phyloP scores from a whole-genome alignment of 2,329 filamentous ascomycete species.

The Aspergillus amoenus region DNA sequence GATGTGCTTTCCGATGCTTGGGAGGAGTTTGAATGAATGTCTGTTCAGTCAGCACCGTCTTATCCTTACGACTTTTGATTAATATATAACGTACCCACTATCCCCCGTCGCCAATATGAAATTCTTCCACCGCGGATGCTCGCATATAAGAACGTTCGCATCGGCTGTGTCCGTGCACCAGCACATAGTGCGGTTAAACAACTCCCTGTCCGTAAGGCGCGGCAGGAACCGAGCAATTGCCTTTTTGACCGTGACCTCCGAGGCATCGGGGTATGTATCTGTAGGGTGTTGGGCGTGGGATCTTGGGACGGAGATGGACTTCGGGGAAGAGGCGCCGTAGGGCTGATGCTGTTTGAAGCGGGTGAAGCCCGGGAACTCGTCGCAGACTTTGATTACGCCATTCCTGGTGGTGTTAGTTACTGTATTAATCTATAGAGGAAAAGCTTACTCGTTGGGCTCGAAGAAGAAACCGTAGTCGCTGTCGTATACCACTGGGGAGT shows the following conservation, averaged over 20 bases:
- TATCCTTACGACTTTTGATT: too few species aligned
- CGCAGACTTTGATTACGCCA: constrained; percentile 41
- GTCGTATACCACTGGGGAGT: constrained; percentile 47
- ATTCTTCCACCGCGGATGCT: not conserved
- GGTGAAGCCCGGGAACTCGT: constrained; percentile 57
- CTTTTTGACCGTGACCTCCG: not conserved
- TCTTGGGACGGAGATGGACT: not conserved
- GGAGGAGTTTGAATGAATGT: constrained; percentile 1
- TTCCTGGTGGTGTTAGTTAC: not conserved
- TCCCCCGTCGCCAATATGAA: constrained; percentile 1
- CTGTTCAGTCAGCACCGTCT: not conserved
- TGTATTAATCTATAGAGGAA: not conserved
- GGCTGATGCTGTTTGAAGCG: constrained; percentile 1
- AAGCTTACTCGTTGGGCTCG: constrained; percentile 42
- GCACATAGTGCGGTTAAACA: constrained; percentile 5
- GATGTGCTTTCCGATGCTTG: constrained; percentile 3
- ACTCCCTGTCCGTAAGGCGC: not conserved
- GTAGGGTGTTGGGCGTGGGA: constrained; percentile 1
- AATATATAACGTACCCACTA: not conserved
- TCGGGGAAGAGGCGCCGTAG: not conserved
- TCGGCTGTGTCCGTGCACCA: constrained; percentile 6
- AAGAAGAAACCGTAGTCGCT: constrained; percentile 51
- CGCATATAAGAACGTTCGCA: constrained; percentile 2
- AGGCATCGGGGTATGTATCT: constrained; percentile 1
- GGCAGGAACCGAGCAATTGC: constrained; percentile 1